Evolutionary conservation across 2,329 filamentous ascomycete species (phyloP), one percentile per base, ranked within the genome.

Genomic region (Hirsutella minnesotensis): DNA sequence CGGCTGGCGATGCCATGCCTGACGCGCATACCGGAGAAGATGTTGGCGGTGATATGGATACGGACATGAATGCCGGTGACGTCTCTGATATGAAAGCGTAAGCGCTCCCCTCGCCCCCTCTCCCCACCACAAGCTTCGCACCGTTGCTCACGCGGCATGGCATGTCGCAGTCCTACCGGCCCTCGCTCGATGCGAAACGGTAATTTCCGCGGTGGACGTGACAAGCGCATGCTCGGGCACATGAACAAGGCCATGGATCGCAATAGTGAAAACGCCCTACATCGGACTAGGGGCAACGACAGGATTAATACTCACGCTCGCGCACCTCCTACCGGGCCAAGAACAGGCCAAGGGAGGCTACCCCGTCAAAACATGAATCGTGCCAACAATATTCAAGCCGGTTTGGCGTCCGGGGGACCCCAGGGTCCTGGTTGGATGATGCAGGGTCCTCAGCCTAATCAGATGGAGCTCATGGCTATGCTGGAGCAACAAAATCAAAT

Each of bases 171-270:
- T 56, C 92, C 92, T 9, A 96, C 88, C 41, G 92, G 90, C 44
- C 92, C 92, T 16, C 92, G 89, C 61, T 88, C 89, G 29, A 95
- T 96, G 88, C 84, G 92, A 56, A 86, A 83, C 59, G 77, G 77
- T 41, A 76, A 68, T 53, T 58, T 59, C 42, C 64, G 73, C 44
- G 69, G 72, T 43, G 73, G 77, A 43, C 79, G 86, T 51, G 83
- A 85, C 46, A 88, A 87, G 60, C 79, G 86, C 47, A 80, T 95
- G 70, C 72, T 95, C 44, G 86, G 87, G 40, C 87, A 95, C 52
- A 76, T 94, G 57, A 80, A 83, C 58, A 86, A 86, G 55, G 79
- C 81, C 13, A 81, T 95, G 77, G 86, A 94, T 54, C 81, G 90
- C 48, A 71, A 73, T 30, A 69, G 71, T 51, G 88, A 95, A 52